A percentile compares a stretch with the other conserved stretches of the same genome.
Evolutionary conservation across 768 basidiomycete species (phyloP).

Genomic region (Amanita exitialis): DNA sequence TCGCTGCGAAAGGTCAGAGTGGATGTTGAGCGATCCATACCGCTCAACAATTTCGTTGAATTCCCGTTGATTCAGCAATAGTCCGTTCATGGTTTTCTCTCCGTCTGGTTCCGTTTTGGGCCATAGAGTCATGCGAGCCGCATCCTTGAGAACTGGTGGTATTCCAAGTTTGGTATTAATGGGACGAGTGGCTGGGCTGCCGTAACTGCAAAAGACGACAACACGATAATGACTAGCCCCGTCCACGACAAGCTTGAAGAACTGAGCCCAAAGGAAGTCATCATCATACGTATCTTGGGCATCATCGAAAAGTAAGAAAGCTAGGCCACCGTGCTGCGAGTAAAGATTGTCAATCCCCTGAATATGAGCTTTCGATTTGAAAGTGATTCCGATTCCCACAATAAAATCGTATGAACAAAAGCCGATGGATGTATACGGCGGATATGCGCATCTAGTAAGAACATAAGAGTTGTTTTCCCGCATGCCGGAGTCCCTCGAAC

Average conservation of each 20-base stretch:
- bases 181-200: not conserved
- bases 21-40: not conserved
- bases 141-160: not conserved
- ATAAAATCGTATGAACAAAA: not conserved
- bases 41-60: not conserved
- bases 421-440: not conserved
- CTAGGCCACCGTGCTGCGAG: not conserved
- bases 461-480: not conserved
- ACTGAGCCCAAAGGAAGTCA: not conserved
- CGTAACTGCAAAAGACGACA: conserved; percentile 1
- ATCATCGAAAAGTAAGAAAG: conserved; percentile 3
- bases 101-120: not conserved
- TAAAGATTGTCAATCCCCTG: not conserved
- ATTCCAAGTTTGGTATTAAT: not conserved
- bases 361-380: not conserved
- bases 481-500: not conserved
- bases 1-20: not conserved
- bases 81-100: not conserved
- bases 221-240: not conserved
- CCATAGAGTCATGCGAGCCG: not conserved
- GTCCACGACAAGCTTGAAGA: not conserved
- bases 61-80: not conserved
- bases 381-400: not conserved
- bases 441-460: not conserved
- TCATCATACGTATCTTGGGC: not conserved